Percentiles rank a stretch among this genome's conserved stretches.
Evolutionary conservation across 2,329 filamentous ascomycete species (phyloP).

Genomic region (Hymenoscyphus occultus): DNA sequence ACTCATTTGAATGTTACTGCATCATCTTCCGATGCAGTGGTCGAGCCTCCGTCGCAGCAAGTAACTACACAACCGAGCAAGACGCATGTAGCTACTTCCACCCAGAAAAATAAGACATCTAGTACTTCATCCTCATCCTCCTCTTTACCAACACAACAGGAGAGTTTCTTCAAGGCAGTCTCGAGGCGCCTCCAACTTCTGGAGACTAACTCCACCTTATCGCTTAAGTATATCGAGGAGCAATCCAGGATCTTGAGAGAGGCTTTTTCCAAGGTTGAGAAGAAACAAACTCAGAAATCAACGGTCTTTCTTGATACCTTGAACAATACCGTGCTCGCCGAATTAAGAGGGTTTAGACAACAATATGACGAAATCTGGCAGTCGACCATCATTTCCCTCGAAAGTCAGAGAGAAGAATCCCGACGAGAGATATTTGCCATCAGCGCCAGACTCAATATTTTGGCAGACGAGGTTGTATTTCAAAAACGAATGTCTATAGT

Average conservation of each 20-base stretch:
- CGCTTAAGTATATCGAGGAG: constrained; percentile 93
- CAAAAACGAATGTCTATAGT: constrained; percentile 92
- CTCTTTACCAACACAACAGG: constrained; percentile 80
- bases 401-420: constrained; percentile 81
- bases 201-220: constrained; percentile 88
- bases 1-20: constrained; percentile 16
- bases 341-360: constrained; percentile 72
- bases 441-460: constrained; percentile 73
- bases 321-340: constrained; percentile 82
- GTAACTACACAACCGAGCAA: constrained; percentile 21
- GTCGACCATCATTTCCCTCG: constrained; percentile 86
- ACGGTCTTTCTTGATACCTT: constrained; percentile 76
- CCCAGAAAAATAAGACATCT: constrained; percentile 32
- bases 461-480: constrained; percentile 88
- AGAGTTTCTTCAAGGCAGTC: constrained; percentile 96
- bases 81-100: constrained; percentile 22
- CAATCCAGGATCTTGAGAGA: constrained; percentile 89
- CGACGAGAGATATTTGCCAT: constrained; percentile 81
- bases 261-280: constrained; percentile 81
- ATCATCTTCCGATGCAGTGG: constrained; percentile 10
- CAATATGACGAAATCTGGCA: constrained; percentile 98
- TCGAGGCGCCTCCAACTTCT: constrained; percentile 89
- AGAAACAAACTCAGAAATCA: constrained; percentile 80
- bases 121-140: constrained; percentile 45
- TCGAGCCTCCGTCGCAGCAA: constrained; percentile 13